Evolutionary conservation across 257 asterid genomes (phyloP).

Genomic region (Solanum clarkiae): DNA sequence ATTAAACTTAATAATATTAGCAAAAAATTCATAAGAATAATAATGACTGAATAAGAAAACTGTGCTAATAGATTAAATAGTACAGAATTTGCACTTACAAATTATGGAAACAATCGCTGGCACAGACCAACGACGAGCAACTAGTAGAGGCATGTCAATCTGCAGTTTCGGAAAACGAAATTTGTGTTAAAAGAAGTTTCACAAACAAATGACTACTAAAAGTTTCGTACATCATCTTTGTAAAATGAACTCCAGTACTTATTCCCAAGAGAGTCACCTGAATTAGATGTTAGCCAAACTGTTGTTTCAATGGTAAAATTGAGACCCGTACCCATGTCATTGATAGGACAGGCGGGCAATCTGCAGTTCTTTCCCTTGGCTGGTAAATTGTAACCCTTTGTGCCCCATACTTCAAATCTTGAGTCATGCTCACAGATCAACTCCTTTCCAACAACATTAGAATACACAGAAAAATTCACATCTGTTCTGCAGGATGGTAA

Average conservation of each 20-base stretch:
- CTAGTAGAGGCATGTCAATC: conserved; percentile 64
- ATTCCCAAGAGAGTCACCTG: conserved; percentile 23
- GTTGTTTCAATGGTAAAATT: conserved; percentile 29
- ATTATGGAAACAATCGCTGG: conserved; percentile 54
- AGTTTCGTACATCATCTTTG: conserved; percentile 62
- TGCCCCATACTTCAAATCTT: conserved; percentile 82
- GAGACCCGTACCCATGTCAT: conserved; percentile 35
- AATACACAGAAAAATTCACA: conserved; percentile 72
- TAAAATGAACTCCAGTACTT: conserved; percentile 25
- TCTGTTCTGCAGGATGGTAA: conserved; percentile 88
- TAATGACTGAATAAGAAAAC: background rate
- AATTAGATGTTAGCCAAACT: conserved; percentile 3
- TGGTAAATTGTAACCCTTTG: conserved; percentile 61
- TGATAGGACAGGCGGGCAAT: conserved; percentile 47
- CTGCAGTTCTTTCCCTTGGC: conserved; percentile 56
- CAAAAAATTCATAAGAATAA: background rate
- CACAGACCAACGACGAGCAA: conserved; percentile 73
- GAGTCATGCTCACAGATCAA: conserved; percentile 68
- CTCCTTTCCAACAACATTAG: conserved; percentile 59
- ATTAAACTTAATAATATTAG: conserved; percentile 35
- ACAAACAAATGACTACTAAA: background rate
- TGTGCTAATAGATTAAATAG: background rate
- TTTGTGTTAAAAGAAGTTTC: background rate
- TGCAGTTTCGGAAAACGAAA: conserved; percentile 13
- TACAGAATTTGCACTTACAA: conserved; percentile 29